Conservation (phyloP, 352 stramenopile species). For the Phytophthora chlamydospora region DNA sequence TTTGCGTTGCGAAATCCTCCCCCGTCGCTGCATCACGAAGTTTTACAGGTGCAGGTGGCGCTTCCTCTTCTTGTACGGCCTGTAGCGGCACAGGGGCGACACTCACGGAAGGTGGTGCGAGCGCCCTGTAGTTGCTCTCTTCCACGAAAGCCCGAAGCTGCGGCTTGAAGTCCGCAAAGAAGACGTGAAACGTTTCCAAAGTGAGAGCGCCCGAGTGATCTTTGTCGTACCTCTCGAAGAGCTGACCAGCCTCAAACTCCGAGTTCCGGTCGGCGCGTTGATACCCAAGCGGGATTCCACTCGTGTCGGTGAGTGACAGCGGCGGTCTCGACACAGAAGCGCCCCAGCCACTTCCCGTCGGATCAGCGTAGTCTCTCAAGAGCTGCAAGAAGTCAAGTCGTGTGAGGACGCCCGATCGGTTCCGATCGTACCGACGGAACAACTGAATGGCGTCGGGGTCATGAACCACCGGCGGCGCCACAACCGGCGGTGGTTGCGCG, state of each 20-base stretch:
- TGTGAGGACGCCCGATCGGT: constrained; percentile 56
- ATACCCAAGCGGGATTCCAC: constrained; percentile 73
- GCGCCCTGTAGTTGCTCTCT: constrained; percentile 50
- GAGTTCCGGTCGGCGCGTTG: constrained; percentile 75
- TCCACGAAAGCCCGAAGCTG: constrained; percentile 72
- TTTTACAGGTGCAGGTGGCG: not conserved
- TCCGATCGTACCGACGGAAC: constrained; percentile 78
- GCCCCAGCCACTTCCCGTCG: constrained; percentile 9
- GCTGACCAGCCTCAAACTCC: constrained; percentile 84
- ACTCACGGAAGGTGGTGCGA: constrained; percentile 1
- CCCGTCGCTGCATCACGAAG: constrained; percentile 9
- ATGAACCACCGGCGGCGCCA: constrained; percentile 5
- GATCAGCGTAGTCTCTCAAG: constrained; percentile 67
- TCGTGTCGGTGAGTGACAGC: constrained; percentile 68
- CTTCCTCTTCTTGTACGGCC: constrained; percentile 28
- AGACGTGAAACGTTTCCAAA: constrained; percentile 69
- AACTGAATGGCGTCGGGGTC: constrained; percentile 80
- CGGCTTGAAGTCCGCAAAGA: constrained; percentile 76
- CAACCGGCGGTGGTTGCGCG: not conserved
- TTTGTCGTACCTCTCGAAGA: constrained; percentile 84
- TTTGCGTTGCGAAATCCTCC: not conserved
- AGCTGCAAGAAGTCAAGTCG: constrained; percentile 75
- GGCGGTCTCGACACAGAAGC: constrained; percentile 34
- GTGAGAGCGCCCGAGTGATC: constrained; percentile 62
- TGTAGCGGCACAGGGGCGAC: constrained; percentile 8